Base-by-base conservation (phyloP, 139 green algal species). In the Edaphochlamys debaryana region DNA sequence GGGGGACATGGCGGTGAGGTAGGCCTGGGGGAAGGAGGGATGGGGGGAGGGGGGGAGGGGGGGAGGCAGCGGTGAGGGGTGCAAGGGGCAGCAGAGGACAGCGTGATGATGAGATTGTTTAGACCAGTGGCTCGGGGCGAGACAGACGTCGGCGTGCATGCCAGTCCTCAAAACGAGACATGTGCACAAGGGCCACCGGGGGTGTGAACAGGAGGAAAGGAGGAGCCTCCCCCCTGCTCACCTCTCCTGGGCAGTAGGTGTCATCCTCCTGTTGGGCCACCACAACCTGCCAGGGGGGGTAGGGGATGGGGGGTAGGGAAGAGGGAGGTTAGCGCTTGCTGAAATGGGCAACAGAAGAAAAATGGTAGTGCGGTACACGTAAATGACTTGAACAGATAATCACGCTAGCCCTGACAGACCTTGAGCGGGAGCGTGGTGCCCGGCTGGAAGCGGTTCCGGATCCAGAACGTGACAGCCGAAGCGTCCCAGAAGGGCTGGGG, bases 401-500 rank as follows among this genome's bases (percentile, higher is more conserved):
- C 54, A 7, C 4, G 4, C 54, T 4, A 7, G 8, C 9, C 54
- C 54, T 8, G 4, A 6, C 74, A 0, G 40, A 82, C 76, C 76
- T 82, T 82, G 32, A 82, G 42, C 27, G 76, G 76, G 32, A 63
- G 76, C 62, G 66, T 41, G 45, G 32, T 66, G 64, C 77, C 77
- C 0, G 68, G 54, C 41, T 88, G 70, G 52, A 70, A 67, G 22
- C 56, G 63, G 77, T 82, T 63, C 4, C 63, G 62, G 2, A 88
- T 36, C 80, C 70, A 84, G 50, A 90, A 84, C 25, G 50, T 40
- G 34, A 90, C 34, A 15, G 78, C 63, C 20, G 54, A 79, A 5
- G 73, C 82, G 29, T 15, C 68, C 25, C 3, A 27, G 68, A 92
- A 89, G 7, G 88, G 88, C 79, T 92, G n/a, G n/a, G n/a, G n/a